Base-by-base conservation (phyloP, 1,284 basidiomycete genomes). In the Ganoderma sp. region DNA sequence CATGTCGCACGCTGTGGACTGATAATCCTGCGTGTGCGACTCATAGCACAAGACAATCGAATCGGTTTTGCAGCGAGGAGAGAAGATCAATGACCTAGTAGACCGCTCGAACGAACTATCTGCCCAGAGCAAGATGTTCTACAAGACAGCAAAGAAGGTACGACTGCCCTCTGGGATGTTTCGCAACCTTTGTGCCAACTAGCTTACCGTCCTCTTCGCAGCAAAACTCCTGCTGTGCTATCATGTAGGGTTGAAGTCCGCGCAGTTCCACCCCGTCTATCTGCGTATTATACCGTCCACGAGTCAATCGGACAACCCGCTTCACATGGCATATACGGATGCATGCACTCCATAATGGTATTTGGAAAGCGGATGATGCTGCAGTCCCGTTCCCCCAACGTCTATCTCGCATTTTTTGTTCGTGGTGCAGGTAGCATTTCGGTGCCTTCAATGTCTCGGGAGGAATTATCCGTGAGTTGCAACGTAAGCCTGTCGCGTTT, bases 41-140 rank as follows among this genome's bases (percentile, higher is more conserved):
- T 34, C 69, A 59, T 76, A 97, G 94, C 98, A 99, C 87, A 98
- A 99, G 86, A 99, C 98, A 15, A 99, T 99, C 76, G 98, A 99
- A 79, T 95, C 93, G 2, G 97, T 99, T 2, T 86, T 99, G 43
- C 91, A 98, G 80, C 90, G 98, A 42, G 98, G 98, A 52, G 97
- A 99, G 87, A 98, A 97, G 81, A 87, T 99, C 59, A 97, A 99
- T 81, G 96, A 97, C 80, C 85, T 99, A n/a, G 97, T 99, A 3
- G 97, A 99, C 75, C 89, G 97, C 63, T 98, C 96, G 56, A 95
- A 95, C 71, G 93, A 93, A 5, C 83, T 99, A 52, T 97, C 95
- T 34, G 84, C 90, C 37, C 95, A 97, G 82, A 95, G 90, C 83
- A 98, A 98, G 88, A 92, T 93, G 86, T 92, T 93, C 77, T 93